phyloP scores from a whole-genome alignment of 75 land plant species.

The Selaginella moellendorffii region DNA sequence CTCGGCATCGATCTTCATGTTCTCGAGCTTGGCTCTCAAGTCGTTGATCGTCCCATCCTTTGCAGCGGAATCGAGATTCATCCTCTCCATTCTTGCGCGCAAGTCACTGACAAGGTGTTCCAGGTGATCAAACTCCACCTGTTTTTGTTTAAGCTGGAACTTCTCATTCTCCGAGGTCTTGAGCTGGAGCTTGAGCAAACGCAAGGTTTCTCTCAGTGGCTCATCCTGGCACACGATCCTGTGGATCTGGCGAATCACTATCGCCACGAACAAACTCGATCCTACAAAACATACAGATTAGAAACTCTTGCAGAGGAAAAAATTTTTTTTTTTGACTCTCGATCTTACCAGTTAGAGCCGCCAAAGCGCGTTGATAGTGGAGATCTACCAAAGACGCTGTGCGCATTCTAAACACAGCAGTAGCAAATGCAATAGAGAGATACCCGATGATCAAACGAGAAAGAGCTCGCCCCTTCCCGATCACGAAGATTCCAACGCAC shows the following conservation, averaged over 20 bases:
- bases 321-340: not conserved
- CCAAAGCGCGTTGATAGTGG: not conserved
- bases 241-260: not conserved
- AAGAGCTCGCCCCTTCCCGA: not conserved
- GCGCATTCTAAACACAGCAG: not conserved
- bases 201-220: not conserved
- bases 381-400: not conserved
- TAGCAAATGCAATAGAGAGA: not conserved
- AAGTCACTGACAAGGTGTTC: not conserved
- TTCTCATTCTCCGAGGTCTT: not conserved
- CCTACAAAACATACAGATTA: not conserved
- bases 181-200: not conserved
- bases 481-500: not conserved
- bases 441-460: not conserved
- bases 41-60: constrained; percentile 6
- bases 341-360: not conserved
- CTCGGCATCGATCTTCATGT: constrained; percentile 36
- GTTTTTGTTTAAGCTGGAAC: not conserved
- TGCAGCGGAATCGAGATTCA: not conserved
- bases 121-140: not conserved
- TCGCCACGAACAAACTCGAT: not conserved
- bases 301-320: not conserved
- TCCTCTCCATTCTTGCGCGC: not conserved
- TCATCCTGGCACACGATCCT: not conserved
- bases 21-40: constrained; percentile 28